Evolutionary conservation across 2,329 filamentous ascomycete genomes (phyloP).

Genomic region (Botrytis pseudocinerea): DNA sequence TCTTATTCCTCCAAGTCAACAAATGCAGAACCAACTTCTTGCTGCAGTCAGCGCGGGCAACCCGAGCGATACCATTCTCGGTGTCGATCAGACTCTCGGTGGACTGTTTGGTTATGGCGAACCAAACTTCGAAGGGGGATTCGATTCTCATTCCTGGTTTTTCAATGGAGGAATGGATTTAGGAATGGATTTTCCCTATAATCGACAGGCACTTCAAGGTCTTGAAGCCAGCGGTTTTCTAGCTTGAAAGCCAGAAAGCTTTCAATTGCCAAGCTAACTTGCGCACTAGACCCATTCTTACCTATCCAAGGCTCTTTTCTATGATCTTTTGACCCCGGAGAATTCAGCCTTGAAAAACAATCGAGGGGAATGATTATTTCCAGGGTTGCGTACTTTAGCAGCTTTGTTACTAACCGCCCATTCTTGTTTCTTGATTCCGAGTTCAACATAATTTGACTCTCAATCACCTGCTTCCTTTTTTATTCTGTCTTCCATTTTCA

Average conservation of each 20-base stretch:
- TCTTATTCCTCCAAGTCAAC: slow-evolving; percentile 47
- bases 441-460: neutral
- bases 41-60: slow-evolving; percentile 31
- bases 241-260: slow-evolving; percentile 24
- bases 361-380: no score
- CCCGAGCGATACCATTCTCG: slow-evolving; percentile 34
- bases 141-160: slow-evolving; percentile 63
- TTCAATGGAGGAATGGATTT: slow-evolving; percentile 80
- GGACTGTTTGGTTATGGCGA: slow-evolving; percentile 57
- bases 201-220: slow-evolving; percentile 56
- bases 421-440: neutral
- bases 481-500: neutral
- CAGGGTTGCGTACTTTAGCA: neutral
- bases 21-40: slow-evolving; percentile 35
- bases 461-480: neutral
- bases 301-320: neutral
- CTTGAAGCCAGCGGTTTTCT: slow-evolving; percentile 44
- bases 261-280: neutral
- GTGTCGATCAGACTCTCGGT: slow-evolving; percentile 32
- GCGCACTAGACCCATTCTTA: neutral
- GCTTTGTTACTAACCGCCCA: neutral
- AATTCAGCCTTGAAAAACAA: neutral
- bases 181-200: slow-evolving; percentile 71
- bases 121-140: slow-evolving; percentile 66
- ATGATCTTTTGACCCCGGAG: neutral